Evolutionary conservation across 1,139 yeast genomes (phyloP), one percentile per base, ranked within the genome.

Genomic region (Saccharomyces hybrid): DNA sequence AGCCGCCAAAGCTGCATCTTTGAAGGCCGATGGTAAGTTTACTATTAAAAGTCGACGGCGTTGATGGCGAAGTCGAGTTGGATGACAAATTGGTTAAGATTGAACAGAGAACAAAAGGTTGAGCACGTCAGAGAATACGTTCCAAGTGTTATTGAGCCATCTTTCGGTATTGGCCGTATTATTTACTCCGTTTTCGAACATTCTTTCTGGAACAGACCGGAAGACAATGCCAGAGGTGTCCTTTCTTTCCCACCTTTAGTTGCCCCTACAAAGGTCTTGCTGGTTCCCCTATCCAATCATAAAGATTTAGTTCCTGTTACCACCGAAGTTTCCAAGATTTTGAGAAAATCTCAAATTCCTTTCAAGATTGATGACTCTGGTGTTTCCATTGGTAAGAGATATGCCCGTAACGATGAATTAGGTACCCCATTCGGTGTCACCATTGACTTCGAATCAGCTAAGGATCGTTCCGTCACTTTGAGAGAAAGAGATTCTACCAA

Each of bases 351-450:
- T 61, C 95, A 90, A 71, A 83, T 95, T 66, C 95, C 98, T 62
- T 89, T 91, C 79, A 93, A 91, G 80, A 86, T 91, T 56, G 99
- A 95, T 72, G 99, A 95, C 72, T 90, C 98, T 16, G 87, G 96
- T 67, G 98, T 97, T 38, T 89, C 98, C 31, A 93, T 95, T 66
- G 99, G 99, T 77, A 89, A 91, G 79, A 87, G 99, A 77, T 95
- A 95, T 69, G 91, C 99, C 59, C 88, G 99, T 78, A 95, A 95
- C 73, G 99, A 95, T 74, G 99, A 95, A 77, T 82, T 95, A 72
- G 99, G 99, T 74, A 95, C 99, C 56, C 99, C 99, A 64, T 95
- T 93, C 70, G 99, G 99, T 74, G 83, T 95, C 73, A 95, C 99
- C 62, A 87, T 95, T 66, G 99, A 95, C 75, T 95, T 95, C 73